phyloP scores from a whole-genome alignment of 2,329 filamentous ascomycete genomes.

The Alternaria sp. region DNA sequence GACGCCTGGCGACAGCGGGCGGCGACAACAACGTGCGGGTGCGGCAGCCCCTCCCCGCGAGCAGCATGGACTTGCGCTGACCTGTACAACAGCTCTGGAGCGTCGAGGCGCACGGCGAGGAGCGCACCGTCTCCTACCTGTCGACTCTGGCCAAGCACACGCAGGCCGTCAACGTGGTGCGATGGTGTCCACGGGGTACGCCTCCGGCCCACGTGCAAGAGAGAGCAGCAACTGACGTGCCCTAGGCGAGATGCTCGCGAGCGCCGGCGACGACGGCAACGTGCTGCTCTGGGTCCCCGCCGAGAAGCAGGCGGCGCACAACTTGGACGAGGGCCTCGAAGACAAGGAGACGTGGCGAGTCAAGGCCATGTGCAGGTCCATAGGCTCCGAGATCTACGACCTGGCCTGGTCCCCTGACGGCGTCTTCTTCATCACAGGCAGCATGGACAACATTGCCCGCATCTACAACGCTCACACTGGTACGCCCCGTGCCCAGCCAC shows the following conservation, averaged over 20 bases:
- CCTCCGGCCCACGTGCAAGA: constrained; percentile 4
- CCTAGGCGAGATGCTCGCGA: constrained; percentile 87
- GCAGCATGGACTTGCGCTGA: constrained; percentile 41
- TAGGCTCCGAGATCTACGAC: constrained; percentile 96
- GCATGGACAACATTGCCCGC: constrained; percentile 97
- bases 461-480: constrained; percentile 95
- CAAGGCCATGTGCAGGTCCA: constrained; percentile 96
- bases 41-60: constrained; percentile 47
- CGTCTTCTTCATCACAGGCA: constrained; percentile 94
- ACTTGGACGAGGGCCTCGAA: constrained; percentile 85
- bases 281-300: constrained; percentile 95
- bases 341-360: constrained; percentile 97
- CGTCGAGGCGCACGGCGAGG: constrained; percentile 82
- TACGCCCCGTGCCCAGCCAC: constrained; percentile 51
- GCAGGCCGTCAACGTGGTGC: constrained; percentile 96
- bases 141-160: constrained; percentile 93
- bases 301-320: constrained; percentile 71
- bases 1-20: constrained; percentile 88
- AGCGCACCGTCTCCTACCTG: constrained; percentile 88
- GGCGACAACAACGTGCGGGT: constrained; percentile 97
- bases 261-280: constrained; percentile 96
- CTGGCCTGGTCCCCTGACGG: constrained; percentile 99
- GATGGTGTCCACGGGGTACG: constrained; percentile 92
- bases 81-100: constrained; percentile 76
- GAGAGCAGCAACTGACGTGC: constrained; percentile 22